Percentiles rank a stretch among this genome's conserved stretches.
These are phyloP conservation scores for Cryptococcus floricola DNA, from an alignment of 1,284 basidiomycete species.

Conservation along the genomic window DNA sequence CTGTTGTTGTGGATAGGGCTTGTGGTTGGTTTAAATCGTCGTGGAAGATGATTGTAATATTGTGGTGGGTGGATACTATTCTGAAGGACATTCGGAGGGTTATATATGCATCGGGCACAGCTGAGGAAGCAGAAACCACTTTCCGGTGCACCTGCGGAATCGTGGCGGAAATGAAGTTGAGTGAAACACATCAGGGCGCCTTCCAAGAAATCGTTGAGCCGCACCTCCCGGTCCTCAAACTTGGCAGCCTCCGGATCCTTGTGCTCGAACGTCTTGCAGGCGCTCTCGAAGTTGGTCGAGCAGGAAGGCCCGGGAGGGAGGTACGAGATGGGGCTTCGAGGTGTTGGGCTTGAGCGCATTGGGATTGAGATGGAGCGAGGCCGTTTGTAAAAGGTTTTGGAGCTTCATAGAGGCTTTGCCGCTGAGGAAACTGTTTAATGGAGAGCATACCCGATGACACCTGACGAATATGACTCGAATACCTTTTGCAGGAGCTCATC, in stretches of 20 bases:
- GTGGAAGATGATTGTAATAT: no score
- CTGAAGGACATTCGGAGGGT: no score
- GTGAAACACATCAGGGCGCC: constrained; percentile 33
- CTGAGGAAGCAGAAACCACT: no score
- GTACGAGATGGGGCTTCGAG: constrained; percentile 22
- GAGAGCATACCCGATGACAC: constrained; percentile 34
- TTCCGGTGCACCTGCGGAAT: no score
- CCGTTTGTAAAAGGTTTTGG: constrained; percentile 71
- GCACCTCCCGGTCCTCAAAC: constrained; percentile 38
- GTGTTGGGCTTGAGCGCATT: constrained; percentile 41
- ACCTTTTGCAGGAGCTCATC: constrained; percentile 33
- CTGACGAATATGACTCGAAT: constrained; percentile 25
- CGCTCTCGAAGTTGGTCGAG: constrained; percentile 36
- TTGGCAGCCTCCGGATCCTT: constrained; percentile 13
- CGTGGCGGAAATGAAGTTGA: no score
- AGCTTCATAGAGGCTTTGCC: constrained; percentile 54
- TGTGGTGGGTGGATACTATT: no score
- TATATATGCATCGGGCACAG: no score
- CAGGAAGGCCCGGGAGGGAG: constrained; percentile 48
- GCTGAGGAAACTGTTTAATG: constrained; percentile 27
- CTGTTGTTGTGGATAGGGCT: no score
- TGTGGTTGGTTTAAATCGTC: no score
- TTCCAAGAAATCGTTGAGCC: constrained; percentile 48
- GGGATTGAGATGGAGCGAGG: constrained; percentile 62
- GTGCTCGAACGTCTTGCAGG: constrained; percentile 31